Evolutionary conservation across 2,329 filamentous ascomycete genomes (phyloP).

Genomic region (Botrytis tulipae): DNA sequence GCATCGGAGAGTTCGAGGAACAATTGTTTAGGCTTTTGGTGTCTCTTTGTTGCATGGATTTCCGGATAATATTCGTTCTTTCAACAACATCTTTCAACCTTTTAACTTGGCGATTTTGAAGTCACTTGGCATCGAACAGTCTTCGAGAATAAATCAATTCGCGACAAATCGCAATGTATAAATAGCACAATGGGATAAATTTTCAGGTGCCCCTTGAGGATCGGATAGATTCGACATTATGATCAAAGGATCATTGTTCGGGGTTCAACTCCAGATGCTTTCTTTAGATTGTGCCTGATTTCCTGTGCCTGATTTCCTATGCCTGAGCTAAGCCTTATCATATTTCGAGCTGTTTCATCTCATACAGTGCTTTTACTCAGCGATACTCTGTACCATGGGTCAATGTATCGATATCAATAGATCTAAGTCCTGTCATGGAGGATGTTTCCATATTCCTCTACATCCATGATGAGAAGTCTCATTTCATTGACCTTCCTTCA

Average conservation of each 20-base stretch:
- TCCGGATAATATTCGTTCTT: neutral
- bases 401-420: no score
- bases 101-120: neutral
- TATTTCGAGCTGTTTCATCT: neutral
- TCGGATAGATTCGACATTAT: neutral
- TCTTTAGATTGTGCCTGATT: neutral
- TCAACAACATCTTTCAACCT: neutral
- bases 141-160: neutral
- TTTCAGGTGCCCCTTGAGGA: neutral
- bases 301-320: neutral
- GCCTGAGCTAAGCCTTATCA: neutral
- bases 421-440: neutral
- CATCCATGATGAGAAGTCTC: neutral
- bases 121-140: neutral
- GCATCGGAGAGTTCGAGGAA: neutral
- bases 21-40: neutral
- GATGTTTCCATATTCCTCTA: conserved; percentile 11
- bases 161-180: neutral
- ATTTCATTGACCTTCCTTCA: neutral
- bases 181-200: neutral
- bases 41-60: neutral
- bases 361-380: neutral
- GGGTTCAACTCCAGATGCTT: neutral
- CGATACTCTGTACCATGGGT: neutral
- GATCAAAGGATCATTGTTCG: conserved; percentile 2